Base-by-base conservation (phyloP, 1,284 basidiomycete genomes). In the Takashimella koratensis region DNA sequence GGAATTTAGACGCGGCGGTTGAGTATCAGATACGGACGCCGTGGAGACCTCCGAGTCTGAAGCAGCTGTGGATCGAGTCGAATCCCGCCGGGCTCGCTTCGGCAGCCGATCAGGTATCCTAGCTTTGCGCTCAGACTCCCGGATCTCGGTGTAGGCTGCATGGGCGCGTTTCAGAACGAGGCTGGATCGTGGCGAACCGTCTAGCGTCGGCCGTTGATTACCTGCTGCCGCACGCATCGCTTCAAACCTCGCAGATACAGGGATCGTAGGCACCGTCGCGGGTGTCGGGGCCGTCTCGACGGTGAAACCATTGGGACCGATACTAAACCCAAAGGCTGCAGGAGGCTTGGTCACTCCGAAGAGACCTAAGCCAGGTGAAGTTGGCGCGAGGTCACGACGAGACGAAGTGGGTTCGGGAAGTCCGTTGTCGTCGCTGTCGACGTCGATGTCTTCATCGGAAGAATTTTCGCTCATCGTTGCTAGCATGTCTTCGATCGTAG, bases 261-360 rank as follows among this genome's bases (percentile, higher is more conserved):
- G 30, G 30, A 36, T 36, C 8, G 30, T 36, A 36, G 30, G 30
- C 8, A 36, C 30, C 16, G 30, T 36, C 10, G 30, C 8, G 8
- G 30, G 30, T 36, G 30, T 36, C 30, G 30, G 30, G 16, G 30
- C 16, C 8, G 30, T 36, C 30, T 36, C 30, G 8, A 52, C 44
- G 10, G 54, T 54, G 40, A 67, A 66, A 1, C 66, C 66, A 22
- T 54, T 44, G 0, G 66, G 62, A 6, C 66, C 64, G 22, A 68
- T 64, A 10, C 59, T 68, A 47, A 68, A 68, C 1, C 56, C 62
- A 45, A 67, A 65, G 2, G 65, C 55, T 8, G 36, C 51, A 3
- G 43, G 43, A 20, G 48, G 41, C 13, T 27, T 25, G 12, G 26
- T 16, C 2, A 48, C 30, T 13, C 48, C 30, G 19, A 43, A 24